These are phyloP conservation scores for Diaporthe sp. DNA, from an alignment of 2,329 filamentous ascomycete species.

Conservation along the genomic window DNA sequence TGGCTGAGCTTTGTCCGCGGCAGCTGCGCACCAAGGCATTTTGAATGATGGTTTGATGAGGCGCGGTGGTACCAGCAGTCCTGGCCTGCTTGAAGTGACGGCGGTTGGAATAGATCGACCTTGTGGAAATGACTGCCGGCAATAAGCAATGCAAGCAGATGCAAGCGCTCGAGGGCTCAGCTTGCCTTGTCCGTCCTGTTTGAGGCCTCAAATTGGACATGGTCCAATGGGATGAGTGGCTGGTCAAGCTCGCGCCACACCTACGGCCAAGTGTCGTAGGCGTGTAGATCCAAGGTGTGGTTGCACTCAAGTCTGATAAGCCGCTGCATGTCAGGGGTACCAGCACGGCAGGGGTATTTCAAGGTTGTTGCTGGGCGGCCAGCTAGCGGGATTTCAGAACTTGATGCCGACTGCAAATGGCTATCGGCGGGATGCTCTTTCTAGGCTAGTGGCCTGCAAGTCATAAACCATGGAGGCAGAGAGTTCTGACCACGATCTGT, in stretches of 20 bases:
- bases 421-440: constrained; percentile 10
- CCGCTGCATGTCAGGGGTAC: constrained; percentile 2
- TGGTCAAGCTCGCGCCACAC: constrained; percentile 12
- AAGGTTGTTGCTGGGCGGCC: background rate
- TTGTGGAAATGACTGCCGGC: constrained; percentile 23
- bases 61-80: background rate
- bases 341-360: background rate
- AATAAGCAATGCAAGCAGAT: constrained; percentile 1
- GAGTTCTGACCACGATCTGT: constrained; percentile 18
- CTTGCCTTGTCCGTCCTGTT: constrained; percentile 6
- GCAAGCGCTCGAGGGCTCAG: constrained; percentile 24
- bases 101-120: background rate
- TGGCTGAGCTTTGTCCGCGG: background rate
- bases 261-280: background rate
- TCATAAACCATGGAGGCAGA: background rate
- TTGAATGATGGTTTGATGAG: background rate
- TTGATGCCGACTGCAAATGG: background rate
- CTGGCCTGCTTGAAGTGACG: background rate
- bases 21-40: background rate
- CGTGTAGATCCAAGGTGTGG: constrained; percentile 16
- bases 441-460: constrained; percentile 6
- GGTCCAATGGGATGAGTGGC: constrained; percentile 25
- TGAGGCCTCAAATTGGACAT: constrained; percentile 30
- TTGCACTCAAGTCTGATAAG: constrained; percentile 4
- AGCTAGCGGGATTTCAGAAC: background rate